Evolutionary conservation across 768 basidiomycete genomes (phyloP).

Genomic region (Psilocybe azurescens): DNA sequence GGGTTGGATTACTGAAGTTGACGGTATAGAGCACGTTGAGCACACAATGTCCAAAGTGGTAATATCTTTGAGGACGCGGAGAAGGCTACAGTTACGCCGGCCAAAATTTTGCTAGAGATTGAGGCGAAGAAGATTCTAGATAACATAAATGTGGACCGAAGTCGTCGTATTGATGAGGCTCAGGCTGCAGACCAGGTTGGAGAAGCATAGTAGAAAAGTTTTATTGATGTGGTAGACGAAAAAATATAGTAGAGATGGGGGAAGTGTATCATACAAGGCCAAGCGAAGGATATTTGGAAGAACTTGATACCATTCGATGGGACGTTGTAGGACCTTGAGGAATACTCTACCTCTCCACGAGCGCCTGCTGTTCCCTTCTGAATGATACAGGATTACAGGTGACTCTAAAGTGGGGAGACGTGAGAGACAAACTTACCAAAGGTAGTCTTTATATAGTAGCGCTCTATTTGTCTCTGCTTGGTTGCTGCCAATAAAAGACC

Average conservation of each 20-base stretch:
- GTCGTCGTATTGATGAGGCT: conserved; percentile 49
- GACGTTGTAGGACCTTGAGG: conserved; percentile 28
- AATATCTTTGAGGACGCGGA: conserved; percentile 64
- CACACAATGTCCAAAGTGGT: conserved; percentile 61
- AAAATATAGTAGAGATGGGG: not conserved
- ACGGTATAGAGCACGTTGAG: conserved; percentile 76
- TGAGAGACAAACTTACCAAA: conserved; percentile 33
- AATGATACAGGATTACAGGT: conserved; percentile 54
- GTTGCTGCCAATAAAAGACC: not conserved
- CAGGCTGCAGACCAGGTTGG: conserved; percentile 5
- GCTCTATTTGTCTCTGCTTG: conserved; percentile 45
- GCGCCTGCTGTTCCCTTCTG: conserved; percentile 62
- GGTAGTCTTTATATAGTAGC: conserved; percentile 31
- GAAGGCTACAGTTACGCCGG: conserved; percentile 68
- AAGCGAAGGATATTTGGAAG: conserved; percentile 19
- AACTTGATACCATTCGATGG: conserved; percentile 21
- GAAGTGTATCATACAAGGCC: conserved; percentile 25
- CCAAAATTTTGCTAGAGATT: conserved; percentile 59
- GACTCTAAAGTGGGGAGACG: conserved; percentile 73
- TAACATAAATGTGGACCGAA: conserved; percentile 75
- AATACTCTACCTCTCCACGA: conserved; percentile 69
- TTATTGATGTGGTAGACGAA: not conserved
- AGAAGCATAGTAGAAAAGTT: not conserved
- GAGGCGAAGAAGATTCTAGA: conserved; percentile 85
- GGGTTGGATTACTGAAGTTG: conserved; percentile 85